A percentile compares a stretch with the other conserved stretches of the same genome.
phyloP scores from a whole-genome alignment of 441 rosid genomes.

The Theobroma grandiflorum region DNA sequence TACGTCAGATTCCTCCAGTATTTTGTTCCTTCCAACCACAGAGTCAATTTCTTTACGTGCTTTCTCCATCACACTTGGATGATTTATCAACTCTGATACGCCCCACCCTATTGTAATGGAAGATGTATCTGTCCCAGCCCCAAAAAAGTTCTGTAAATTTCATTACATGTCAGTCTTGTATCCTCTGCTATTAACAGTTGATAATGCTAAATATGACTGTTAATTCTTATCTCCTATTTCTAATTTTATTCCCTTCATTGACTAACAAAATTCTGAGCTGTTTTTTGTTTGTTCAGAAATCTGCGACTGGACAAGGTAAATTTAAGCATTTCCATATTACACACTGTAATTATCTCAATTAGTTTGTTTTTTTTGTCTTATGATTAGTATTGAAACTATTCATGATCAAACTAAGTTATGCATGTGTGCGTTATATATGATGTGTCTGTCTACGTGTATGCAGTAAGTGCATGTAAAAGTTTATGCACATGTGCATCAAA shows the following conservation, averaged over 20 bases:
- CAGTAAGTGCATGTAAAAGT: neutral
- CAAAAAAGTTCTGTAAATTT: constrained; percentile 59
- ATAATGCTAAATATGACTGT: neutral
- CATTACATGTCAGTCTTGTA: neutral
- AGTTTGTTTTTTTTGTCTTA: neutral
- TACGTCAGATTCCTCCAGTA: constrained; percentile 63
- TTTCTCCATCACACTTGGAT: constrained; percentile 65
- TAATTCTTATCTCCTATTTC: neutral
- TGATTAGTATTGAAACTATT: neutral
- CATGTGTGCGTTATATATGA: neutral
- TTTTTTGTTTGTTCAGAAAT: neutral
- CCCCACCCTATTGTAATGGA: constrained; percentile 73
- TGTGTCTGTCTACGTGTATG: neutral
- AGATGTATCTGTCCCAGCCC: constrained; percentile 76
- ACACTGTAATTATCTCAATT: neutral
- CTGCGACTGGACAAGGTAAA: neutral
- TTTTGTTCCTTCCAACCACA: constrained; percentile 53
- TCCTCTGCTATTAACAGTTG: neutral
- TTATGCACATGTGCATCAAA: neutral
- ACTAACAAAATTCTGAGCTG: neutral
- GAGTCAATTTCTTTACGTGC: constrained; percentile 55
- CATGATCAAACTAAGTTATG: neutral
- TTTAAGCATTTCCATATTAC: neutral
- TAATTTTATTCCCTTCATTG: neutral
- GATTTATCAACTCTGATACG: constrained; percentile 65